phyloP scores from a whole-genome alignment of 2,329 filamentous ascomycete genomes.

The Penicillium sp. region DNA sequence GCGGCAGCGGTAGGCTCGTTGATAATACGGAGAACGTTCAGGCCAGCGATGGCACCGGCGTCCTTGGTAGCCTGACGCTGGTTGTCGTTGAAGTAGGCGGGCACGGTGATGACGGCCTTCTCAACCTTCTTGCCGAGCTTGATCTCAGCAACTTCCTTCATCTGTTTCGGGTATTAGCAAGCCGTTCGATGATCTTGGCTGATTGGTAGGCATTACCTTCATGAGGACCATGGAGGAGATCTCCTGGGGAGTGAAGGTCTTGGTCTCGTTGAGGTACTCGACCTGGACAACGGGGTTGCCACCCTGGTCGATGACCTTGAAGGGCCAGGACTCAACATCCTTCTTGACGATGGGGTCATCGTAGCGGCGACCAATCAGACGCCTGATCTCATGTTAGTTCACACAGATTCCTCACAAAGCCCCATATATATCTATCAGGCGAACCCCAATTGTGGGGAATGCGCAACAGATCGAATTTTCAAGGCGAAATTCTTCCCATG shows the following conservation, averaged over 20 bases:
- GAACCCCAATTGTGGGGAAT: background rate
- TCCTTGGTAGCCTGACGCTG: slow-evolving; percentile 99
- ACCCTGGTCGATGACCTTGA: slow-evolving; percentile 92
- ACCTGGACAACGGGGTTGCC: slow-evolving; percentile 92
- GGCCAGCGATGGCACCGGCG: slow-evolving; percentile 92
- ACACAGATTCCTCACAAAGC: background rate
- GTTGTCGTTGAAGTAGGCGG: slow-evolving; percentile 99
- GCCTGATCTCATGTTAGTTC: slow-evolving; percentile 57
- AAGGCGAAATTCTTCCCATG: background rate
- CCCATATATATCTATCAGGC: background rate
- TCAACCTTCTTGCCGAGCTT: slow-evolving; percentile 99
- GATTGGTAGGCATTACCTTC: slow-evolving; percentile 66
- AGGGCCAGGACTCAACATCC: slow-evolving; percentile 98
- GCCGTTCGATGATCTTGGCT: background rate
- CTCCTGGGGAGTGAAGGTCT: slow-evolving; percentile 97
- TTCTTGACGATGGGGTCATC: slow-evolving; percentile 98
- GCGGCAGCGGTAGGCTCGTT: slow-evolving; percentile 99
- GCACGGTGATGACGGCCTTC: slow-evolving; percentile 98
- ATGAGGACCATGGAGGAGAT: slow-evolving; percentile 98
- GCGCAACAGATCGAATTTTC: slow-evolving; percentile 1
- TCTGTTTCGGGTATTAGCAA: slow-evolving; percentile 56
- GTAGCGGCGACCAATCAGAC: slow-evolving; percentile 94
- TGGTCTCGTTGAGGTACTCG: slow-evolving; percentile 90
- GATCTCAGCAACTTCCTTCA: slow-evolving; percentile 98
- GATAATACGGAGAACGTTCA: slow-evolving; percentile 99